A percentile compares a stretch with the other conserved stretches of the same genome.
These are phyloP conservation scores for Jimgerdemannia lactiflua DNA, from an alignment of 192 early-diverging fungal species.

Conservation along the genomic window DNA sequence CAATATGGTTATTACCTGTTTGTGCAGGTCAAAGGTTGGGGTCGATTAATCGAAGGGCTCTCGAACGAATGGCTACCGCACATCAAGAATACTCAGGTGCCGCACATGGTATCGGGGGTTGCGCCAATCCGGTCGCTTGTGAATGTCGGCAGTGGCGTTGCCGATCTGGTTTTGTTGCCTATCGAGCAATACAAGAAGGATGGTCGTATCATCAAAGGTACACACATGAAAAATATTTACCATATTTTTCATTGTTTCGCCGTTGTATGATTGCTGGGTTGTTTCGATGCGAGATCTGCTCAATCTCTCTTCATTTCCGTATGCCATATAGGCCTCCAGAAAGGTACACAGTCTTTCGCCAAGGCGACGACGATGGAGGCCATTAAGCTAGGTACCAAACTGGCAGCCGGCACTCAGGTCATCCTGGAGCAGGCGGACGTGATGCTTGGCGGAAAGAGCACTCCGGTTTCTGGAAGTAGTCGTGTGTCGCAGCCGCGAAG, in stretches of 20 bases:
- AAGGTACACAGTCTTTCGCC: constrained; percentile 87
- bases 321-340: constrained; percentile 60
- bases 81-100: constrained; percentile 88
- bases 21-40: constrained; percentile 57
- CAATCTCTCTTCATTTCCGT: neutral
- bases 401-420: constrained; percentile 88
- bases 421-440: constrained; percentile 89
- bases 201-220: constrained; percentile 81
- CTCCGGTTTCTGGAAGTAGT: constrained; percentile 5
- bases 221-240: neutral
- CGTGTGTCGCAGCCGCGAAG: neutral
- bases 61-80: constrained; percentile 86
- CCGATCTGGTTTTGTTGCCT: constrained; percentile 89
- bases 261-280: neutral
- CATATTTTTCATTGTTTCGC: neutral
- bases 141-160: constrained; percentile 87
- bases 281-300: neutral
- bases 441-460: constrained; percentile 52
- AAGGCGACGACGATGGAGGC: constrained; percentile 89
- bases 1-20: neutral
- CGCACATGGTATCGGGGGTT: constrained; percentile 86
- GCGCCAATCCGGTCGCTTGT: constrained; percentile 86
- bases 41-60: constrained; percentile 63
- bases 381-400: constrained; percentile 79
- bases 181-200: constrained; percentile 93